Base-by-base conservation (phyloP, 805 yeast species). In the Pichia kluyveri region DNA sequence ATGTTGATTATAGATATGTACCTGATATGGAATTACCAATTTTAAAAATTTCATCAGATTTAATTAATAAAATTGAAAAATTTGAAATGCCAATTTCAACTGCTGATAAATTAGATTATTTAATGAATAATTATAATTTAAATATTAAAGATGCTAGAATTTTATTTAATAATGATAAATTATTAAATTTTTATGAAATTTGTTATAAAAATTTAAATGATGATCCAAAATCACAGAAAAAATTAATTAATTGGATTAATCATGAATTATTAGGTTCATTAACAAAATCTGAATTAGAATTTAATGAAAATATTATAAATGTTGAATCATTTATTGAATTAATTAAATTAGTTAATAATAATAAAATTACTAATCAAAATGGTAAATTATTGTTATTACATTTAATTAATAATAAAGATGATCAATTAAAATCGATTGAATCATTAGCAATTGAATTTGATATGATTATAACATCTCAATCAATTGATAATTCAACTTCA, bases 1-100 rank as follows among this genome's bases (percentile, higher is more conserved):
- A 86, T 0, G 75, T 86, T 12, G 99, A 93, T 63, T 93, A 93
- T 65, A 71, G 98, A 57, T 93, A 89, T 60, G 83, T 91, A 75
- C 96, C 98, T 0, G 99, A 93, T 62, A 86, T 95, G 2, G 99
- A 93, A 62, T 67, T 93, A 31, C 89, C 93, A 0, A 63, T 67
- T 1, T 65, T 90, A 5, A 50, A 57, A 15, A 61, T 91, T 3
- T 68, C 75, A 38, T 48, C 65, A 1, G 59, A 60, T 0, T 58
- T 74, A 0, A 55, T 66, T 0, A 69, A 73, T 2, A 68, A 84
- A 0, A 56, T 62, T 12, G 51, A 57, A 4, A 42, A 56, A 23
- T 23, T 23, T 1, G 58, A 56, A 15, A 58, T 83, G 43, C 90
- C 91, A 0, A 69, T 62, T 10, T 63, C 82, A 1, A 90, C 96